These are phyloP conservation scores for Euphorbia schlechtendalii DNA, from an alignment of 441 rosid genomes.

Conservation along the genomic window DNA sequence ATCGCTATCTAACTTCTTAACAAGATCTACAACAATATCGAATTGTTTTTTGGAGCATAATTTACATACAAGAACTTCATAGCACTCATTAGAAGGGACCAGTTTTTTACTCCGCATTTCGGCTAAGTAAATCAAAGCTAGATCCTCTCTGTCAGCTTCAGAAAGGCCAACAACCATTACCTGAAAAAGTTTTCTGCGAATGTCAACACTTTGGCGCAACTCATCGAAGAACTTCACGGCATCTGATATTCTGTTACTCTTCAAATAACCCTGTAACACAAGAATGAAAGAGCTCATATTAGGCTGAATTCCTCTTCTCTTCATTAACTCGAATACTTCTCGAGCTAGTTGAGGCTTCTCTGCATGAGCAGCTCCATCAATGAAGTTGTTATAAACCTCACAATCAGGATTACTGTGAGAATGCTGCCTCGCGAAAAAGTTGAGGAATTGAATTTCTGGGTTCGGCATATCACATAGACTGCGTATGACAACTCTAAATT, in stretches of 20 bases:
- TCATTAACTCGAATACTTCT: slow-evolving; percentile 56
- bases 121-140: slow-evolving; percentile 38
- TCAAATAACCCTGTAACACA: slow-evolving; percentile 61
- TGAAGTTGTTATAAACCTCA: slow-evolving; percentile 45
- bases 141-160: slow-evolving; percentile 33
- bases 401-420: slow-evolving; percentile 26
- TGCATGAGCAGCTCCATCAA: slow-evolving; percentile 72
- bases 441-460: slow-evolving; percentile 33
- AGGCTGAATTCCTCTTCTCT: slow-evolving; percentile 40
- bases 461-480: slow-evolving; percentile 46
- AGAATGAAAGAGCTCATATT: slow-evolving; percentile 32
- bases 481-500: slow-evolving; percentile 48
- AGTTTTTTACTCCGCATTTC: slow-evolving; percentile 40
- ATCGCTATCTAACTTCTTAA: slow-evolving; percentile 42
- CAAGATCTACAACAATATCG: slow-evolving; percentile 41
- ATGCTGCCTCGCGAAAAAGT: slow-evolving; percentile 47
- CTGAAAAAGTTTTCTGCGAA: slow-evolving; percentile 35
- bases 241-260: slow-evolving; percentile 45
- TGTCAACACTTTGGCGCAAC: slow-evolving; percentile 26
- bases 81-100: slow-evolving; percentile 47
- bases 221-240: slow-evolving; percentile 48
- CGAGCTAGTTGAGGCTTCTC: slow-evolving; percentile 62
- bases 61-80: slow-evolving; percentile 43
- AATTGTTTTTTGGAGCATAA: slow-evolving; percentile 34
- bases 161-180: slow-evolving; percentile 54